Evolutionary conservation across 331 rosid species (phyloP).

Genomic region (Stylosanthes scabra): DNA sequence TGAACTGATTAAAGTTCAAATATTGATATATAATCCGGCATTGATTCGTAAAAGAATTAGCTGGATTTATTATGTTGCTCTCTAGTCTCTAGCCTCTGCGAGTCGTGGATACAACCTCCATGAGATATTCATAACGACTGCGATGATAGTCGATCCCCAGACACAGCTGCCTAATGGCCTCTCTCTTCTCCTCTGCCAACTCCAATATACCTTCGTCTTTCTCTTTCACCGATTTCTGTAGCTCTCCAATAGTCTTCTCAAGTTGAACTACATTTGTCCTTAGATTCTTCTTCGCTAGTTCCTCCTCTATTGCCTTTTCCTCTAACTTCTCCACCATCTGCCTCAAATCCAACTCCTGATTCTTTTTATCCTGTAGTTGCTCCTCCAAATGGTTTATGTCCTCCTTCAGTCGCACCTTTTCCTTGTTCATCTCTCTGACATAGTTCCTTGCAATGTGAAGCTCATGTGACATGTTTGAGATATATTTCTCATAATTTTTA

Average conservation of each 20-base stretch:
- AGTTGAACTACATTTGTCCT: slow-evolving; percentile 57
- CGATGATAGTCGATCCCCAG: slow-evolving; percentile 87
- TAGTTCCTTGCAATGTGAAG: slow-evolving; percentile 53
- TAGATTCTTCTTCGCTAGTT: slow-evolving; percentile 64
- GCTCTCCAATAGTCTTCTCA: slow-evolving; percentile 63
- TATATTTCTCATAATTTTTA: slow-evolving; percentile 41
- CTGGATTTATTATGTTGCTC: slow-evolving; percentile 50
- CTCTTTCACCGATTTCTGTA: slow-evolving; percentile 70
- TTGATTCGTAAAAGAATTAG: slow-evolving; percentile 31
- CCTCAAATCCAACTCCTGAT: slow-evolving; percentile 46
- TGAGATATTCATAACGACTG: slow-evolving; percentile 70
- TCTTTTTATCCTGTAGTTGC: slow-evolving; percentile 57
- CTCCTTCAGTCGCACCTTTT: slow-evolving; percentile 52
- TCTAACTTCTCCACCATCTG: slow-evolving; percentile 57
- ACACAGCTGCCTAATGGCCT: slow-evolving; percentile 93
- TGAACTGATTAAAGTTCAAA: slow-evolving; percentile 1
- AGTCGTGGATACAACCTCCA: slow-evolving; percentile 59
- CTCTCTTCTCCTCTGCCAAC: slow-evolving; percentile 86
- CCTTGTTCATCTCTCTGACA: slow-evolving; percentile 47
- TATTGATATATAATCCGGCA: slow-evolving; percentile 4
- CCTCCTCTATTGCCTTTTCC: slow-evolving; percentile 61
- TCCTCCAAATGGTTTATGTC: slow-evolving; percentile 45
- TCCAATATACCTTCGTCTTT: slow-evolving; percentile 62
- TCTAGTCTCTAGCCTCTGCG: slow-evolving; percentile 69
- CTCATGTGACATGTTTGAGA: slow-evolving; percentile 50